These are phyloP conservation scores for Diaporthe batatas DNA, from an alignment of 2,329 filamentous ascomycete genomes.

Conservation along the genomic window DNA sequence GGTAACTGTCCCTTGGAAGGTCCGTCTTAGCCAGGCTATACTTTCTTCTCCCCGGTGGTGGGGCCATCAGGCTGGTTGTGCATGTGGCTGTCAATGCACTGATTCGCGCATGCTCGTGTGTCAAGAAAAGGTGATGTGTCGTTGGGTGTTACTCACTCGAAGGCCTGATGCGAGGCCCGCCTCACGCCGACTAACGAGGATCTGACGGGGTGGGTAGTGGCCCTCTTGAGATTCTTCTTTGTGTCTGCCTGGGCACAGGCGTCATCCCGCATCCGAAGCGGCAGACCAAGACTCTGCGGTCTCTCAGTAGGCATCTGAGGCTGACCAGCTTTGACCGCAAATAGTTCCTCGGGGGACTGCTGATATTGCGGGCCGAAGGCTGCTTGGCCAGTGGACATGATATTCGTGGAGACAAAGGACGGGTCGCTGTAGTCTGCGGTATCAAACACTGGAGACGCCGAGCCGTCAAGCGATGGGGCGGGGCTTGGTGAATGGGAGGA, in stretches of 20 bases:
- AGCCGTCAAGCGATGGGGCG: slow-evolving; percentile 24
- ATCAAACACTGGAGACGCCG: slow-evolving; percentile 36
- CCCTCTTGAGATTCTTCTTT: slow-evolving; percentile 22
- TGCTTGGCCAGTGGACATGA: slow-evolving; percentile 27
- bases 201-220: slow-evolving; percentile 5
- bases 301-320: slow-evolving; percentile 19
- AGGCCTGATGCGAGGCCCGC: background rate
- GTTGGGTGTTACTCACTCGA: slow-evolving; percentile 32
- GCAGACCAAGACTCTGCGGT: slow-evolving; percentile 28
- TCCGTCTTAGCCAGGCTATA: slow-evolving; percentile 29
- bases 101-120: background rate
- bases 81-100: slow-evolving; percentile 24
- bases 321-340: slow-evolving; percentile 3
- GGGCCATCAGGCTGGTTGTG: slow-evolving; percentile 37
- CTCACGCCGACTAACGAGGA: slow-evolving; percentile 21
- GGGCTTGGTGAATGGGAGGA: slow-evolving; percentile 37
- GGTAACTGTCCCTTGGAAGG: slow-evolving; percentile 14
- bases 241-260: slow-evolving; percentile 7
- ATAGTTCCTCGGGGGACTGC: background rate
- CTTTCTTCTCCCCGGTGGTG: slow-evolving; percentile 39
- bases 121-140: background rate
- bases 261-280: slow-evolving; percentile 31
- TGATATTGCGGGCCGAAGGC: slow-evolving; percentile 15
- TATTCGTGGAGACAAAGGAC: slow-evolving; percentile 32
- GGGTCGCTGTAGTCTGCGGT: slow-evolving; percentile 39